phyloP scores from a whole-genome alignment of 83 land plant species.

The Diphasiastrum complanatum region DNA sequence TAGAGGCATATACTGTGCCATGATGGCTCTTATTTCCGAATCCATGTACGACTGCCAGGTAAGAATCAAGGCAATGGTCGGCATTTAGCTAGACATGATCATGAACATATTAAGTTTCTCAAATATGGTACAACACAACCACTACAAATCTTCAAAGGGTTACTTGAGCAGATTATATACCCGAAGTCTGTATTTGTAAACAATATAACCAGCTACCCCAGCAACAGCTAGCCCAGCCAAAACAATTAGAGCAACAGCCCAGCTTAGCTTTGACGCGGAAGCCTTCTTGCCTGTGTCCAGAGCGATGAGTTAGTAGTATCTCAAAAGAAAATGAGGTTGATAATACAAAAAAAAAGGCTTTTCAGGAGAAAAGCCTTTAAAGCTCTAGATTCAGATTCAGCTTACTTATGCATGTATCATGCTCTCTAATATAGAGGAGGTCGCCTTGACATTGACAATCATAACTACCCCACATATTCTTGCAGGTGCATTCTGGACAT shows the following conservation, averaged over 20 bases:
- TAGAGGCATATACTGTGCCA: too few species aligned
- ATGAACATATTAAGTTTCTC: too few species aligned
- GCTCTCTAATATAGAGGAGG: slow-evolving; percentile 84
- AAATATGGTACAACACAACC: too few species aligned
- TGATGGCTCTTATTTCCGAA: too few species aligned
- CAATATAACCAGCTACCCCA: slow-evolving; percentile 64
- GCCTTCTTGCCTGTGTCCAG: slow-evolving; percentile 51
- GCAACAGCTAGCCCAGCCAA: slow-evolving; percentile 57
- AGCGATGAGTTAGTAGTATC: background rate
- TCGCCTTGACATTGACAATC: slow-evolving; percentile 81
- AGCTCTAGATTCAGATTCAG: background rate
- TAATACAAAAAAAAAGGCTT: too few species aligned
- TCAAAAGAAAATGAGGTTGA: too few species aligned
- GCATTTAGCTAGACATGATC: too few species aligned
- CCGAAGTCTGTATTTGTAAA: slow-evolving; percentile 89
- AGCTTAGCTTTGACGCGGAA: slow-evolving; percentile 46
- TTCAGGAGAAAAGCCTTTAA: too few species aligned
- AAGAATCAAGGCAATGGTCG: too few species aligned
- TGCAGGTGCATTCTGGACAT: slow-evolving; percentile 84
- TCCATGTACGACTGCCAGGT: too few species aligned
- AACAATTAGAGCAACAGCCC: slow-evolving; percentile 76
- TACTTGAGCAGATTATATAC: slow-evolving; percentile 42
- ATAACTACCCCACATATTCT: slow-evolving; percentile 94
- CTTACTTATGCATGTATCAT: slow-evolving; percentile 95
- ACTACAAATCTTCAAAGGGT: too few species aligned